Evolutionary conservation across 2,329 filamentous ascomycete genomes (phyloP).

Genomic region (Elsinoe necatrix): DNA sequence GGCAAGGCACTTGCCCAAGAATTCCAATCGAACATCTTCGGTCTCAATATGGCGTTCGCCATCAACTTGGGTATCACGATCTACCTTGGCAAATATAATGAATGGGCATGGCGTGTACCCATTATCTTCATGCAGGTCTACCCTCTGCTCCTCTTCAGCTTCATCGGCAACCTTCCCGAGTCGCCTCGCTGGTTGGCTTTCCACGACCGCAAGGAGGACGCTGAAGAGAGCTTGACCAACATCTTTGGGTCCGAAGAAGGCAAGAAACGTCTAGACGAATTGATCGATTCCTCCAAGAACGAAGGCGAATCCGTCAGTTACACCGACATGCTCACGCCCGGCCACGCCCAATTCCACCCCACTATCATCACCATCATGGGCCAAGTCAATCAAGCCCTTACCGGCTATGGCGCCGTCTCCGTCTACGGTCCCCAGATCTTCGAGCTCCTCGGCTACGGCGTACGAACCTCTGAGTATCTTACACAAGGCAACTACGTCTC

Average conservation of each 20-base stretch:
- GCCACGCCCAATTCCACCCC: constrained; percentile 50
- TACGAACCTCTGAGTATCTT: constrained; percentile 45
- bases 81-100: constrained; percentile 45
- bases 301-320: constrained; percentile 44
- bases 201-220: constrained; percentile 43
- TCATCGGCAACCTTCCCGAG: constrained; percentile 48
- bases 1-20: constrained; percentile 54
- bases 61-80: constrained; percentile 50
- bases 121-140: constrained; percentile 55
- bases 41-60: constrained; percentile 52
- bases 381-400: constrained; percentile 53
- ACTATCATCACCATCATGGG: constrained; percentile 55
- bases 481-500: constrained; percentile 54
- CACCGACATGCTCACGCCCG: constrained; percentile 49
- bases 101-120: constrained; percentile 56
- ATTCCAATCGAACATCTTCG: constrained; percentile 57
- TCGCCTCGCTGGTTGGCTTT: constrained; percentile 51
- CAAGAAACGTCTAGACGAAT: constrained; percentile 41
- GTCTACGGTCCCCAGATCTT: constrained; percentile 59
- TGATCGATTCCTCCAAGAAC: constrained; percentile 43
- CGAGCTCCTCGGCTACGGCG: constrained; percentile 49
- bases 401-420: constrained; percentile 51
- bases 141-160: constrained; percentile 45
- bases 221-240: constrained; percentile 39
- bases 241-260: constrained; percentile 46